Evolutionary conservation across 2,329 filamentous ascomycete genomes (phyloP).

Genomic region (Stagonosporopsis chrysanthemi): DNA sequence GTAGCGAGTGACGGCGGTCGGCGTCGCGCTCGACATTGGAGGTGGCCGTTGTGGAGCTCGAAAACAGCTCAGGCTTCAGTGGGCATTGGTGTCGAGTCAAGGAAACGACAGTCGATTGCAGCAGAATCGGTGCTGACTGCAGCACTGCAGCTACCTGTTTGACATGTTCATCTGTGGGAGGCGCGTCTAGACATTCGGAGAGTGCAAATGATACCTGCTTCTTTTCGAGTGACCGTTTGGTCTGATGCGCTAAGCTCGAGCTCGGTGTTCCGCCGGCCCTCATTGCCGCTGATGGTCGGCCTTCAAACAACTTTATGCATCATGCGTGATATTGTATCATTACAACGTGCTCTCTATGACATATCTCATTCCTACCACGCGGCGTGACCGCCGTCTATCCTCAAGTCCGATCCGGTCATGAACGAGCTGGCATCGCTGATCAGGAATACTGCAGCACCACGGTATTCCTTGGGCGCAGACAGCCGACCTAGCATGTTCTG

Average conservation of each 20-base stretch:
- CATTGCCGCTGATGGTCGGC: slow-evolving; percentile 5
- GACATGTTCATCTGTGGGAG: slow-evolving; percentile 11
- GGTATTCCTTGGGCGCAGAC: slow-evolving; percentile 47
- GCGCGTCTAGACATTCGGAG: neutral
- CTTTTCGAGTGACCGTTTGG: neutral
- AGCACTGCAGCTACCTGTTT: slow-evolving; percentile 24
- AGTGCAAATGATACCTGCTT: neutral
- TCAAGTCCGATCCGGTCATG: slow-evolving; percentile 51
- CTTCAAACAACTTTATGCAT: neutral
- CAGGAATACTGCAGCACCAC: slow-evolving; percentile 50
- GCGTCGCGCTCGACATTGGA: slow-evolving; percentile 43
- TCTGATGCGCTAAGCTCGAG: slow-evolving; percentile 5
- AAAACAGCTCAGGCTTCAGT: neutral
- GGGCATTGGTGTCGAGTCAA: slow-evolving; percentile 3
- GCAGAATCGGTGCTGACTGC: slow-evolving; percentile 17
- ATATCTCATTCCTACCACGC: slow-evolving; percentile 40
- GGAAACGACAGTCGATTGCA: neutral
- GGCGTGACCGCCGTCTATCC: slow-evolving; percentile 50
- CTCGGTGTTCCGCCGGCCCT: slow-evolving; percentile 8
- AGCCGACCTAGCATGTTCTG: slow-evolving; percentile 78
- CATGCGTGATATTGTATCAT: neutral
- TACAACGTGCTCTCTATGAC: neutral
- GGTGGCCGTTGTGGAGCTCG: slow-evolving; percentile 3
- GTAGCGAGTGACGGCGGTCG: slow-evolving; percentile 49
- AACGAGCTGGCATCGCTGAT: slow-evolving; percentile 52